Conservation (phyloP, 768 basidiomycete species). For the Myochromella boudieri region DNA sequence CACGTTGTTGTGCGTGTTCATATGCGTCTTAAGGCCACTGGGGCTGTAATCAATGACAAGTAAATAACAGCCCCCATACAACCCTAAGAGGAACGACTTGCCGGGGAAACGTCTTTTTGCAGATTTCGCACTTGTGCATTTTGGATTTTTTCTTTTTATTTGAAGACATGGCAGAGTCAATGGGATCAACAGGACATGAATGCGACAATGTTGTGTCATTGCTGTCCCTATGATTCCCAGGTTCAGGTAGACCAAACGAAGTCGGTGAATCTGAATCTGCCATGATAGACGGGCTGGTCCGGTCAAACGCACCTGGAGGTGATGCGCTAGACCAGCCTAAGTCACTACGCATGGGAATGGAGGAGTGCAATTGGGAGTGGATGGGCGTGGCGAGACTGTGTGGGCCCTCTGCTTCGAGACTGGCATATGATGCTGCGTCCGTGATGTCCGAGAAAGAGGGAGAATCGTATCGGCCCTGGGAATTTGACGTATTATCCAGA, state of each 20-base stretch:
- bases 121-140: constrained; percentile 54
- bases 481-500: constrained; percentile 2
- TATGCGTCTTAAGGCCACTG: constrained; percentile 56
- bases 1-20: constrained; percentile 55
- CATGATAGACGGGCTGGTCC: constrained; percentile 3
- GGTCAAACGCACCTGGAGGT: constrained; percentile 3
- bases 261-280: constrained; percentile 4
- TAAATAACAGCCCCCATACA: not conserved
- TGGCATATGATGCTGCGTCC: constrained; percentile 2
- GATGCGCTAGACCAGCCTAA: constrained; percentile 15
- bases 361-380: constrained; percentile 19
- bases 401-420: not conserved
- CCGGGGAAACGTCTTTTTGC: constrained; percentile 52
- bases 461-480: not conserved
- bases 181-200: constrained; percentile 1
- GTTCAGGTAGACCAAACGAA: not conserved
- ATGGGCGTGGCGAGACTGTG: not conserved
- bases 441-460: not conserved
- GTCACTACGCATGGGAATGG: constrained; percentile 41
- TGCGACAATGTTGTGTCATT: constrained; percentile 2
- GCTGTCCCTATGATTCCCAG: constrained; percentile 1
- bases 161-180: constrained; percentile 2
- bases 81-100: constrained; percentile 17
- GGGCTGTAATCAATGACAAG: constrained; percentile 36
- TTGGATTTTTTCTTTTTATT: constrained; percentile 48